These are phyloP conservation scores for Xylariaceae sp. DNA, from an alignment of 2,329 filamentous ascomycete species.

Conservation along the genomic window DNA sequence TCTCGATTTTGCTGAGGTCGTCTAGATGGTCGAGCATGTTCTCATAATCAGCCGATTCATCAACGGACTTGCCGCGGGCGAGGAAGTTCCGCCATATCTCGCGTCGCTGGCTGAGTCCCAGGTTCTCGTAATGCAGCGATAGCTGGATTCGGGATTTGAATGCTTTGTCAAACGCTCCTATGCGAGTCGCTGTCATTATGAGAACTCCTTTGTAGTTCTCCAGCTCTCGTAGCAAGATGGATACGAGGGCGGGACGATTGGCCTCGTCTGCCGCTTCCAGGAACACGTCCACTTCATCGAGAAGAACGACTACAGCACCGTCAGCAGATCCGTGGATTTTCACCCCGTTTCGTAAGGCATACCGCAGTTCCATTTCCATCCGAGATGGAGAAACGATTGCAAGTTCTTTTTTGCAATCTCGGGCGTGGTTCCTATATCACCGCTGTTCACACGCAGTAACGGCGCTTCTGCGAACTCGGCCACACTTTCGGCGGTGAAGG, in stretches of 20 bases:
- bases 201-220: slow-evolving; percentile 16
- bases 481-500: slow-evolving; percentile 11
- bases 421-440: slow-evolving; percentile 9
- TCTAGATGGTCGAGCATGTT: slow-evolving; percentile 7
- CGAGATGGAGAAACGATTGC: slow-evolving; percentile 4
- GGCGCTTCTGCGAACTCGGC: slow-evolving; percentile 11
- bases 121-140: slow-evolving; percentile 9
- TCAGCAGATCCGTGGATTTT: background rate
- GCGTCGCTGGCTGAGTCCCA: background rate
- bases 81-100: slow-evolving; percentile 17
- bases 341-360: background rate
- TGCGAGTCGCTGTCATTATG: slow-evolving; percentile 13
- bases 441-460: slow-evolving; percentile 7
- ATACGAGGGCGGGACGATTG: slow-evolving; percentile 8
- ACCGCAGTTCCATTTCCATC: slow-evolving; percentile 5
- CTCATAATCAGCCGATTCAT: background rate
- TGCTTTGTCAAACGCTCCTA: slow-evolving; percentile 15
- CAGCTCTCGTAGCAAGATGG: slow-evolving; percentile 11
- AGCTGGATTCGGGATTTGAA: slow-evolving; percentile 19
- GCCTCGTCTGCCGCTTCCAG: slow-evolving; percentile 5
- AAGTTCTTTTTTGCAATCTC: slow-evolving; percentile 8
- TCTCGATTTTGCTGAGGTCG: slow-evolving; percentile 3
- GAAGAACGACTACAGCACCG: background rate
- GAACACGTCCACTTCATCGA: slow-evolving; percentile 14
- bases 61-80: background rate